Evolutionary conservation across 1,139 yeast genomes (phyloP), one percentile per base, ranked within the genome.

Genomic region (Protomyces lactucae-debilis): DNA sequence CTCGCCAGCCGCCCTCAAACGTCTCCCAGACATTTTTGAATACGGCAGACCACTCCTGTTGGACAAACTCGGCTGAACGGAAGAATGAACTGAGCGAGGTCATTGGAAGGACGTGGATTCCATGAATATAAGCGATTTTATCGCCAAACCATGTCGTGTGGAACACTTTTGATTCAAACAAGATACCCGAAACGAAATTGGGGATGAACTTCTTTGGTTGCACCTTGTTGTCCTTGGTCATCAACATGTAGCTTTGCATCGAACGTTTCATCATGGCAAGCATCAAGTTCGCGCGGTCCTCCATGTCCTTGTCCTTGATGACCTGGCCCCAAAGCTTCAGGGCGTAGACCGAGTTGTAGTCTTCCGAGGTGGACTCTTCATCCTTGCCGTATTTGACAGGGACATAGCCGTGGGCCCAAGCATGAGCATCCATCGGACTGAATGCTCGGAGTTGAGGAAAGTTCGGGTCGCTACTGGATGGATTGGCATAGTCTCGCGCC

Each of bases 111-210:
- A 59, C 21, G 73, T 93, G 98, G 68, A 93, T 92, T 73, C 97
- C 97, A 72, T 92, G 97, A 64, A 93, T 91, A 74, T 87, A 93
- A 75, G 92, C 95, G 51, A 79, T 72, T 65, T 84, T 80, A 71
- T 80, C 80, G 3, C 97, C 97, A 72, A 91, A 91, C 76, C 85
- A 91, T 1, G 97, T 93, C 3, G 97, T 90, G 76, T 89, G 96
- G 70, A 89, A 96, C 66, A 89, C 77, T 77, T 93, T 10, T 76
- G 72, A 69, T 66, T 53, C 55, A 55, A 66, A 66, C 37, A 61
- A 54, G 60, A 88, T 88, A 68, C 96, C 96, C 56, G 88, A 79
- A 25, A 86, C 92, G 73, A 83, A 85, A 77, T 88, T 88, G 46
- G 79, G 79, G 66, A 85, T 74, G 69, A 84, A 79, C 65, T 79